These are phyloP conservation scores for Amylocystis lapponica DNA, from an alignment of 768 basidiomycete genomes.

Conservation along the genomic window DNA sequence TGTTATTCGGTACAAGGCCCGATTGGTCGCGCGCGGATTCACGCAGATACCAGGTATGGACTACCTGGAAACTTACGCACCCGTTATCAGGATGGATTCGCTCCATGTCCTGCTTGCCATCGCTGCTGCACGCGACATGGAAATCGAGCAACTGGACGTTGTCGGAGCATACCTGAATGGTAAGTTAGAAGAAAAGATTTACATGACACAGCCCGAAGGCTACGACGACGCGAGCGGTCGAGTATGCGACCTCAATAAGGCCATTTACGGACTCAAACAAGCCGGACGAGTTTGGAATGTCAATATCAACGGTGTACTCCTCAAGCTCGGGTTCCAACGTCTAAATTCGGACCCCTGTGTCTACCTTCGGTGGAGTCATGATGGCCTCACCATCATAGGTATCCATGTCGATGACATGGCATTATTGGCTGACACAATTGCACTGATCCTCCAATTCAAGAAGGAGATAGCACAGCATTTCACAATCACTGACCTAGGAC, in stretches of 20 bases:
- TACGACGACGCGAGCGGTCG: constrained; percentile 17
- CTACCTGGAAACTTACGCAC: constrained; percentile 22
- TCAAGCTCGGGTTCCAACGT: too few species aligned
- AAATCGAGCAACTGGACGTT: constrained; percentile 36
- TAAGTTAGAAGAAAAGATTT: constrained; percentile 32
- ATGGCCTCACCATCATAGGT: constrained; percentile 6
- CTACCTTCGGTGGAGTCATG: constrained; percentile 3
- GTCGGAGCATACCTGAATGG: constrained; percentile 34
- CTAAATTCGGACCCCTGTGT: not conserved
- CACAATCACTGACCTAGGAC: constrained; percentile 13
- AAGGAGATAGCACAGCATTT: constrained; percentile 3
- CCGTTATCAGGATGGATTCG: constrained; percentile 9
- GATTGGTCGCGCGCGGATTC: constrained; percentile 34
- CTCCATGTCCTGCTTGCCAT: constrained; percentile 24
- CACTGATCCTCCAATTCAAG: not conserved
- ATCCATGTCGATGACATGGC: constrained; percentile 21
- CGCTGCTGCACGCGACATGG: constrained; percentile 27
- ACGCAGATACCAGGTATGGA: constrained; percentile 30
- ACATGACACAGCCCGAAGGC: constrained; percentile 35
- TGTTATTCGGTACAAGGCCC: constrained; percentile 27
- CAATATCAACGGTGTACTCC: constrained; percentile 3
- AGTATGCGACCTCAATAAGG: constrained; percentile 6
- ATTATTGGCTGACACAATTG: not conserved
- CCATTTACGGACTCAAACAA: constrained; percentile 31
- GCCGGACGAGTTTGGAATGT: constrained; percentile 25